Percentiles rank a stretch among this genome's conserved stretches.
These are phyloP conservation scores for Pseudocercospora fijiensis DNA, from an alignment of 2,329 filamentous ascomycete genomes.

Conservation along the genomic window DNA sequence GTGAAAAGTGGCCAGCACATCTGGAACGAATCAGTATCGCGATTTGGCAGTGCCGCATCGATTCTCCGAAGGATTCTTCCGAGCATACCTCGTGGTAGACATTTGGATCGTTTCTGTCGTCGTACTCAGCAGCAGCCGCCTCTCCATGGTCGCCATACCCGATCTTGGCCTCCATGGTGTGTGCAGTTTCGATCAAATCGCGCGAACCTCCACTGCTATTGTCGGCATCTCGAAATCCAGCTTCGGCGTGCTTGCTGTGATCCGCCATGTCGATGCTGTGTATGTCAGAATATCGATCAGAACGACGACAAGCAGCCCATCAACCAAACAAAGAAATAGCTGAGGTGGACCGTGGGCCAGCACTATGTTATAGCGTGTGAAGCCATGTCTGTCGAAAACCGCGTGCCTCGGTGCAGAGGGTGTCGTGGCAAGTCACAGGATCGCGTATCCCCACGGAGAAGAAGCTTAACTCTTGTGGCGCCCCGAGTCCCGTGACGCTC, in stretches of 20 bases:
- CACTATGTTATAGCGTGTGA: slow-evolving; percentile 6
- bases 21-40: slow-evolving; percentile 6
- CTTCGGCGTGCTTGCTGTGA: slow-evolving; percentile 15
- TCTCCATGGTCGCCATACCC: slow-evolving; percentile 22
- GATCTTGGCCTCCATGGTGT: slow-evolving; percentile 1
- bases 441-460: slow-evolving; percentile 11
- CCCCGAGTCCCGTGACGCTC: slow-evolving; percentile 3
- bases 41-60: neutral
- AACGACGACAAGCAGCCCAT: neutral
- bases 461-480: slow-evolving; percentile 14
- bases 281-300: no score
- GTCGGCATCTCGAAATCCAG: slow-evolving; percentile 7
- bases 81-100: slow-evolving; percentile 21
- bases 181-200: slow-evolving; percentile 11
- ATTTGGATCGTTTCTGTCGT: slow-evolving; percentile 23
- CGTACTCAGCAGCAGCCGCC: slow-evolving; percentile 8
- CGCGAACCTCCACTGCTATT: slow-evolving; percentile 15
- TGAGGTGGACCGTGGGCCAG: neutral
- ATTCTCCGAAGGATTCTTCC: no score
- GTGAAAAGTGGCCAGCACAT: slow-evolving; percentile 18
- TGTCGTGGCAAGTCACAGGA: slow-evolving; percentile 10
- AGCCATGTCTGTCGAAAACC: slow-evolving; percentile 13
- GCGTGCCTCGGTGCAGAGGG: slow-evolving; percentile 17
- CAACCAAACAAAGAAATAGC: neutral
- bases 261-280: slow-evolving; percentile 3